These are phyloP conservation scores for Sphenostylis stenocarpa DNA, from an alignment of 306 rosid genomes.

Conservation along the genomic window DNA sequence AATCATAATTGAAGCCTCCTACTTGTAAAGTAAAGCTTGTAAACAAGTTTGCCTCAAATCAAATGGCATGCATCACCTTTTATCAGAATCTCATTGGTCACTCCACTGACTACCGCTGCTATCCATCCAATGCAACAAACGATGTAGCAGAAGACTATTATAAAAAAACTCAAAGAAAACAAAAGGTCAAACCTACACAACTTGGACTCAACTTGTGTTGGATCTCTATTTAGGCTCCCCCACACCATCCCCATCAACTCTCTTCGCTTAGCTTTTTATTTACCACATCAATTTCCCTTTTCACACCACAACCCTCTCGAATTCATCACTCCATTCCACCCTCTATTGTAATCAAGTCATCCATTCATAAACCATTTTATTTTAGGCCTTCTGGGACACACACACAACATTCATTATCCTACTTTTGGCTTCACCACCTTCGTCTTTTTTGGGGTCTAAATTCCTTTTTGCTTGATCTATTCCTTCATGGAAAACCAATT, in stretches of 20 bases:
- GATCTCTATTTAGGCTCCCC: conserved; percentile 60
- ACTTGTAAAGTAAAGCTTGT: no score
- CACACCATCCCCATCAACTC: conserved; percentile 22
- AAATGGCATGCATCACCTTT: no score
- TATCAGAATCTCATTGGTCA: no score
- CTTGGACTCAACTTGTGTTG: conserved; percentile 22
- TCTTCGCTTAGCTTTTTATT: conserved; percentile 32
- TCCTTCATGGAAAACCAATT: conserved; percentile 52
- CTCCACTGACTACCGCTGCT: neutral
- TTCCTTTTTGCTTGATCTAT: neutral
- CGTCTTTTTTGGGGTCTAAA: neutral
- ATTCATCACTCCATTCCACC: conserved; percentile 24
- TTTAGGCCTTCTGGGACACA: neutral
- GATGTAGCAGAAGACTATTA: neutral
- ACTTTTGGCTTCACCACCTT: neutral
- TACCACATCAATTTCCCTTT: conserved; percentile 33
- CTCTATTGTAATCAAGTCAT: conserved; percentile 30
- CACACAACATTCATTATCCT: neutral
- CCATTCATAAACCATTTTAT: conserved; percentile 17
- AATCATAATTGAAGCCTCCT: no score
- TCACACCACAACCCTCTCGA: conserved; percentile 33
- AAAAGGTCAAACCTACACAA: conserved; percentile 49
- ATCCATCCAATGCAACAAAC: neutral
- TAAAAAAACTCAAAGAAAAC: conserved; percentile 26
- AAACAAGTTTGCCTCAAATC: no score